Conservation (phyloP, 129 eudicot genomes). For the Glebionis coronaria region DNA sequence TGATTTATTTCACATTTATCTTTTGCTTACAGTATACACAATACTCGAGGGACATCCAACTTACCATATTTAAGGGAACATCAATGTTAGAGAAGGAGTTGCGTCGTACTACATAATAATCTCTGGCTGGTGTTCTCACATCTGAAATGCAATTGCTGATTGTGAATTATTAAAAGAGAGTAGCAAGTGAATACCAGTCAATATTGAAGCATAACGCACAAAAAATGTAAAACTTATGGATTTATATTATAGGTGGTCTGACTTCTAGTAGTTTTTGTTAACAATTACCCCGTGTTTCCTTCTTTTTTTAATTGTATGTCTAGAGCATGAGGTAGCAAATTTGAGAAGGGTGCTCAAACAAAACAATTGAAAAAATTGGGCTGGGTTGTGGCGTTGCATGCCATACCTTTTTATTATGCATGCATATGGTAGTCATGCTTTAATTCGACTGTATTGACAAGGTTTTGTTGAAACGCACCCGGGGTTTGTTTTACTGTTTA, state of each 20-base stretch:
- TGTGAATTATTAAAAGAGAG: constrained; percentile 12
- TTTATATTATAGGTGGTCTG: constrained; percentile 20
- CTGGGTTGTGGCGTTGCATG: too few species aligned
- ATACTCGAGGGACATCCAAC: constrained; percentile 66
- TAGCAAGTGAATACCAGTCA: constrained; percentile 1
- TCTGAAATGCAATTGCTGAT: constrained; percentile 8
- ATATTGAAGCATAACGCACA: neutral
- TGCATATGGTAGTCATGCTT: too few species aligned
- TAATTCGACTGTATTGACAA: too few species aligned
- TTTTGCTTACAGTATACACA: constrained; percentile 44
- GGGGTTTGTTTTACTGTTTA: too few species aligned
- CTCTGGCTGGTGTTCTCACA: constrained; percentile 9
- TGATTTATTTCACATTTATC: neutral
- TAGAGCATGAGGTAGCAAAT: neutral
- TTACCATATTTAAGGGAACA: constrained; percentile 80
- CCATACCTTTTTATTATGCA: too few species aligned
- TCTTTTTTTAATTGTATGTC: neutral
- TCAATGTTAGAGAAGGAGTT: constrained; percentile 80
- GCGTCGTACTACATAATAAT: constrained; percentile 29
- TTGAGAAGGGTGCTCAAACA: too few species aligned
- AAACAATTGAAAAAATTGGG: too few species aligned
- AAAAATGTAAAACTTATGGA: too few species aligned
- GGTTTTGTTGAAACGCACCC: too few species aligned
- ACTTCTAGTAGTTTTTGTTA: constrained; percentile 10
- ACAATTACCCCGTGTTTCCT: neutral